Conservation (phyloP, 2,329 filamentous ascomycete genomes). For the Penicillium hesseltinei region DNA sequence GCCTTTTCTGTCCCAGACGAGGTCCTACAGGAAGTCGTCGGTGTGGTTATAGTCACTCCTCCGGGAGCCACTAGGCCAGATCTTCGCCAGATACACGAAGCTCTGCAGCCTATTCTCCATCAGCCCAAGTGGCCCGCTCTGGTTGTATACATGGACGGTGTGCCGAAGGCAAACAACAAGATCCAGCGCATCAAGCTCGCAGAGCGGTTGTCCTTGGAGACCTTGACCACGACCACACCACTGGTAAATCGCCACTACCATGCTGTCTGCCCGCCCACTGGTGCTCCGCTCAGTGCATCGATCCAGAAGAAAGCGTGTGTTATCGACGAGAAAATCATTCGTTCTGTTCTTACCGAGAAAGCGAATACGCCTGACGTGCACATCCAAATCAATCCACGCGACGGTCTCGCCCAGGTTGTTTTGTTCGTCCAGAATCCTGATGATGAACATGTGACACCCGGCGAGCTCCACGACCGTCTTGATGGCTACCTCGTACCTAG, state of each 20-base stretch:
- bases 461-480: conserved; percentile 19
- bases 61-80: conserved; percentile 46
- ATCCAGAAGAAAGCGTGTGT: conserved; percentile 41
- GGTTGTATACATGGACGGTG: conserved; percentile 55
- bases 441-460: conserved; percentile 8
- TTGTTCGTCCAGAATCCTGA: conserved; percentile 11
- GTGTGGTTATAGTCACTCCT: conserved; percentile 53
- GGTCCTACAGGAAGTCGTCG: conserved; percentile 57
- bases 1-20: conserved; percentile 55
- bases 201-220: conserved; percentile 48
- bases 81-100: conserved; percentile 49
- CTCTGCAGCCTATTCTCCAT: conserved; percentile 50
- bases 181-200: conserved; percentile 55
- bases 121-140: conserved; percentile 55
- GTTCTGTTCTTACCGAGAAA: conserved; percentile 1
- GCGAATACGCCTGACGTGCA: conserved; percentile 12
- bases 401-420: conserved; percentile 19
- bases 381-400: conserved; percentile 18
- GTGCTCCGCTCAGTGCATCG: conserved; percentile 42
- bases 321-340: conserved; percentile 28
- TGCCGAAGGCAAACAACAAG: conserved; percentile 59
- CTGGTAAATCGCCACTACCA: conserved; percentile 51
- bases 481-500: conserved; percentile 42
- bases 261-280: conserved; percentile 49
- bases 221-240: conserved; percentile 47